A percentile compares a stretch with the other conserved stretches of the same genome.
Conservation (phyloP, 139 green algal genomes). For the Asterochloris sp. region DNA sequence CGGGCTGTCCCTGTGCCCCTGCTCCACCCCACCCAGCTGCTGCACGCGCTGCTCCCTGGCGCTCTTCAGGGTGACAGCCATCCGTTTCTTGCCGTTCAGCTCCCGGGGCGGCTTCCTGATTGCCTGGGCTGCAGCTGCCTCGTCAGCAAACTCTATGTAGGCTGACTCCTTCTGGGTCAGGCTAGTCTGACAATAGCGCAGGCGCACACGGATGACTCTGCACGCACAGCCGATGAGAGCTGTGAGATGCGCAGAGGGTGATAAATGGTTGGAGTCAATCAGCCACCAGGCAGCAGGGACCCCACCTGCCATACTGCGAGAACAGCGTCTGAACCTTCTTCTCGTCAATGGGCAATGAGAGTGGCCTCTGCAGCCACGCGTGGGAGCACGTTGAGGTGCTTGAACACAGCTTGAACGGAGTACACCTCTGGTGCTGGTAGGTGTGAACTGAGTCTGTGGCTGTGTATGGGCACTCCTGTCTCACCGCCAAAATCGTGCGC, state of each 20-base stretch:
- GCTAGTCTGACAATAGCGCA: constrained; percentile 5
- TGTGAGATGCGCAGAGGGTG: neutral
- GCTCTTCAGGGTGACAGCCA: no score
- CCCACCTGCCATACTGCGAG: constrained; percentile 6
- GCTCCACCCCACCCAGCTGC: no score
- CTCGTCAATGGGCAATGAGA: neutral
- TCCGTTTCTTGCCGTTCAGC: no score
- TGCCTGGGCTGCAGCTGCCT: constrained; percentile 6
- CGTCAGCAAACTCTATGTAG: constrained; percentile 9
- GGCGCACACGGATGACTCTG: constrained; percentile 1
- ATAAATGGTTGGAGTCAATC: neutral
- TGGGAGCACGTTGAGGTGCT: no score
- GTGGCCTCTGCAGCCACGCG: neutral
- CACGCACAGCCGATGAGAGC: neutral
- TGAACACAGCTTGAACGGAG: no score
- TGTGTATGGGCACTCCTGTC: no score
- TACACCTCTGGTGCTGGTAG: no score
- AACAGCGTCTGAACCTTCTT: constrained; percentile 1
- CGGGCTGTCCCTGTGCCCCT: no score
- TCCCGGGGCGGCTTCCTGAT: neutral
- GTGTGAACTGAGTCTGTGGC: no score
- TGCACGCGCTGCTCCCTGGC: no score
- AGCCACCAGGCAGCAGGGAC: neutral
- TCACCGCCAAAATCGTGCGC: no score
- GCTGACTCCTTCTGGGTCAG: constrained; percentile 15